Evolutionary conservation across 148 eudicot species (phyloP).

Genomic region (Silene latifolia): DNA sequence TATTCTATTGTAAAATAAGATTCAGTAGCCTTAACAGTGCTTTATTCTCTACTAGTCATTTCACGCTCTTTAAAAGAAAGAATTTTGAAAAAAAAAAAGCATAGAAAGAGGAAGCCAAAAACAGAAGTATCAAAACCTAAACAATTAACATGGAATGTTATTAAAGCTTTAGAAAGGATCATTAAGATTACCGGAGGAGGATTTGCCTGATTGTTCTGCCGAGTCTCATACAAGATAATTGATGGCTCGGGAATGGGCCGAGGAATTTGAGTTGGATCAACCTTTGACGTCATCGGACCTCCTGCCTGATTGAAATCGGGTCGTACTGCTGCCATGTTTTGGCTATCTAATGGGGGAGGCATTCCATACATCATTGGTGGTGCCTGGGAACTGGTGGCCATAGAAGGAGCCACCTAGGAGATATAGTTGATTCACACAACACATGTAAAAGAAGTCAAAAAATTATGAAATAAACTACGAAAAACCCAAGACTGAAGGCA

Average conservation of each 20-base stretch:
- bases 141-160: neutral
- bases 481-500: neutral
- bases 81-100: neutral
- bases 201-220: conserved; percentile 87
- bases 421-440: conserved; percentile 20
- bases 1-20: too few relatives aligned
- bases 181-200: conserved; percentile 83
- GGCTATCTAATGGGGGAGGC: conserved; percentile 61
- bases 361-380: conserved; percentile 70
- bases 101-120: neutral
- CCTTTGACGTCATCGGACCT: conserved; percentile 53
- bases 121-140: neutral
- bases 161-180: conserved; percentile 2
- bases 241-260: conserved; percentile 67
- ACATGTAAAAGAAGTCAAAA: conserved; percentile 1
- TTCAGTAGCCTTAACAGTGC: neutral
- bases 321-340: conserved; percentile 55
- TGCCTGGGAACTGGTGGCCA: conserved; percentile 53
- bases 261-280: conserved; percentile 93
- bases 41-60: neutral
- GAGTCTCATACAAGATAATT: conserved; percentile 77
- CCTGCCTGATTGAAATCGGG: conserved; percentile 58
- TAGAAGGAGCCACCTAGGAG: conserved; percentile 53
- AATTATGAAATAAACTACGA: neutral
- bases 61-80: neutral